Conservation (phyloP, 164 flowering plant genomes). For the Vitis rupestris region DNA sequence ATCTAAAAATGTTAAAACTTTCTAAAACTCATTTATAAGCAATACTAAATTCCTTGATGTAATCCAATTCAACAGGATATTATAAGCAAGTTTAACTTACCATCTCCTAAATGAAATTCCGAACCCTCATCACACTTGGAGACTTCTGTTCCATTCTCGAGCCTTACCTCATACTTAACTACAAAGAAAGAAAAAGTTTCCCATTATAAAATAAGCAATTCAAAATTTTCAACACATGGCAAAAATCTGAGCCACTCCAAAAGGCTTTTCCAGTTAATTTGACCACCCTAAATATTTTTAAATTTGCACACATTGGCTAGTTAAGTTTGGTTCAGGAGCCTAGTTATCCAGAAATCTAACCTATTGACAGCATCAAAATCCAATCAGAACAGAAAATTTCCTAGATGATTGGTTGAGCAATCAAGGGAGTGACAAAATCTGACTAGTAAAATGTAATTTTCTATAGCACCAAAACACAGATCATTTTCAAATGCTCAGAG, state of each 20-base stretch:
- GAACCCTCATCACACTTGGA: slow-evolving; percentile 42
- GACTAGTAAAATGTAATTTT: no score
- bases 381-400: no score
- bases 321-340: no score
- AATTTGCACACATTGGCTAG: no score
- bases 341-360: no score
- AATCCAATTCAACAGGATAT: not conserved
- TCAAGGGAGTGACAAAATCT: no score
- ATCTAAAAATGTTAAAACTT: not conserved
- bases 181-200: not conserved
- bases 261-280: no score
- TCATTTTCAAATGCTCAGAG: no score
- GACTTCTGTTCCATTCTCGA: slow-evolving; percentile 40
- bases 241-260: not conserved
- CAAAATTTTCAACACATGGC: not conserved
- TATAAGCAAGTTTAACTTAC: slow-evolving; percentile 21
- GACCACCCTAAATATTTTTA: no score
- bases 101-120: slow-evolving; percentile 44
- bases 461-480: no score
- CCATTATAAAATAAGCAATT: not conserved
- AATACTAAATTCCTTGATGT: not conserved
- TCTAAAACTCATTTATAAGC: not conserved
- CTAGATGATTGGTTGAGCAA: no score
- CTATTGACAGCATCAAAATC: no score
- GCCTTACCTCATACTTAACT: slow-evolving; percentile 54